A percentile compares a stretch with the other conserved stretches of the same genome.
Conservation (phyloP, 2,329 filamentous ascomycete genomes). For the Penicillium olsonii region DNA sequence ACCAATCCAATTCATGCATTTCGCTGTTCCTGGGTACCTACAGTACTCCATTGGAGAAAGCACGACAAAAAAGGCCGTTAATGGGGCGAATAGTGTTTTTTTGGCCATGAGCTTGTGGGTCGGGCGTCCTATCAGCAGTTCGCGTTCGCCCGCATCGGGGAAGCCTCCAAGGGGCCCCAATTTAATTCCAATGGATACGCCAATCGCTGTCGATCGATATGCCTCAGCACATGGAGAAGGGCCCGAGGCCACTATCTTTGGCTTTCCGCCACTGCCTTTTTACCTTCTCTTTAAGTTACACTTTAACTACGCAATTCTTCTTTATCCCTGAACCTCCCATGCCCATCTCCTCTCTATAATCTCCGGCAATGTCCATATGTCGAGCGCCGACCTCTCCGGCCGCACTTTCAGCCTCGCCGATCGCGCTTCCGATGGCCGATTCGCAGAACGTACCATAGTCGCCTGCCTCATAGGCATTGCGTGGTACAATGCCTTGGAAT, state of each 20-base stretch:
- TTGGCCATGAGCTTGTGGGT: background rate
- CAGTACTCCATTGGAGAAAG: too few species aligned
- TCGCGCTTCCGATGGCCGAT: conserved; percentile 5
- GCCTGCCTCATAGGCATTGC: conserved; percentile 43
- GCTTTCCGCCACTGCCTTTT: conserved; percentile 13
- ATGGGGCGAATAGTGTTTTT: background rate
- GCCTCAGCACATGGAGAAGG: background rate
- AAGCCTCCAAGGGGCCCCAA: background rate
- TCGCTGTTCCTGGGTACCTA: too few species aligned
- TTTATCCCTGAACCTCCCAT: background rate
- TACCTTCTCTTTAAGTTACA: conserved; percentile 2
- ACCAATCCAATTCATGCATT: background rate
- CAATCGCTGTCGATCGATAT: conserved; percentile 11
- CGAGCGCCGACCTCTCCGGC: conserved; percentile 13
- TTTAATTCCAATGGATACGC: background rate
- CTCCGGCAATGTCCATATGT: conserved; percentile 23
- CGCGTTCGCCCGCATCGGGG: background rate
- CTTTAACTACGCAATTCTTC: background rate
- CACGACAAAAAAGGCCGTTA: background rate
- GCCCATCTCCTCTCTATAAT: background rate
- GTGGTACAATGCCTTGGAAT: conserved; percentile 52
- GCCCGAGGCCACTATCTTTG: conserved; percentile 8
- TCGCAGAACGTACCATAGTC: conserved; percentile 16
- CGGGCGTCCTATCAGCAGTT: conserved; percentile 3
- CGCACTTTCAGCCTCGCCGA: conserved; percentile 15